Base-by-base conservation (phyloP, 306 rosid genomes). In the Castanea mollissima region DNA sequence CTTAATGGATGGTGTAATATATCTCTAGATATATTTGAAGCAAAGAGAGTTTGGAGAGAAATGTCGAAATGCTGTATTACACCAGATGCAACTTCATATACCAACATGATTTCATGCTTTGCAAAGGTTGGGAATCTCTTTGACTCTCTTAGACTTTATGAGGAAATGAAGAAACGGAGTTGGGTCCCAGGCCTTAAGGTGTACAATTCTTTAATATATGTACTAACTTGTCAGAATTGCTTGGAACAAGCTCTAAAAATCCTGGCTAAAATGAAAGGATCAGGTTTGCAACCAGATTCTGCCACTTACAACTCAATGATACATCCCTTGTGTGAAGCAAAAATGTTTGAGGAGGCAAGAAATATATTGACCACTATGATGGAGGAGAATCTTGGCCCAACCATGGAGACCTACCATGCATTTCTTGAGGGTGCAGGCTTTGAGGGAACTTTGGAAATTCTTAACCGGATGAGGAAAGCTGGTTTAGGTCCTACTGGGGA, bases 21-120 rank as follows among this genome's bases (percentile, higher is more conserved):
- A 69, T 78, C 89, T 19, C 81, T 76, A 13, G 93, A 92, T 74
- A 83, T 90, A 32, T 76, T 56, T 77, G 92, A 91, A 86, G 97
- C 97, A 63, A 94, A 94, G 82, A 86, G 97, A 84, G 85, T 94
- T 81, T 92, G 99, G 97, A 89, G 97, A 82, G 97, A 94, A 85
- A 92, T 94, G 94, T 88, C 89, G 0, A 90, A 81, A 71, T 76
- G 77, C 79, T 94, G 97, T 55, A 72, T 92, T 41, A 81, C 84
- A 52, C 97, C 97, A 1, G 89, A 92, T 84, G 90, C 87, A 76
- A 83, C 90, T 86, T 91, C 97, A 73, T 91, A 94, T 83, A 80
- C 89, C 67, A 87, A 83, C 90, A 89, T 94, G 97, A 91, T 94
- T 77, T 90, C 93, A 41, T 94, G 97, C 82, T 90, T 90, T 77